phyloP scores from a whole-genome alignment of 1,139 yeast species.

The Casaregolazyma lundiana region DNA sequence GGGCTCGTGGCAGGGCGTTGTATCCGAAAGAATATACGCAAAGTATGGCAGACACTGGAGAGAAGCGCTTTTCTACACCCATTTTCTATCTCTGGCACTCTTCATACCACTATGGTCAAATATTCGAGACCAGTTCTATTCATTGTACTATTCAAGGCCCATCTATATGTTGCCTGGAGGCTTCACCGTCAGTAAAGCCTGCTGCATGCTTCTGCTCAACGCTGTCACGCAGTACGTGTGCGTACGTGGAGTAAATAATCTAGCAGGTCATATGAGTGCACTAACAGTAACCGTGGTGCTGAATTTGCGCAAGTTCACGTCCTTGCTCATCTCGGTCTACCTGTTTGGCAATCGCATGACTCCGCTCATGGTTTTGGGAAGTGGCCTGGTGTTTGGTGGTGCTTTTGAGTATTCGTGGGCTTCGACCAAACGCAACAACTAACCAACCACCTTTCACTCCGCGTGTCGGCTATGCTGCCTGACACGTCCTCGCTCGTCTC shows the following conservation, averaged over 20 bases:
- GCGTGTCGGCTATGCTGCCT: neutral
- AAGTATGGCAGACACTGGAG: conserved; percentile 58
- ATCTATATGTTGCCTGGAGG: conserved; percentile 1
- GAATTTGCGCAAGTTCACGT: conserved; percentile 55
- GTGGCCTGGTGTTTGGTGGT: conserved; percentile 49
- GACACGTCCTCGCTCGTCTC: conserved; percentile 3
- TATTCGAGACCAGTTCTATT: conserved; percentile 16
- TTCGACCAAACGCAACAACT: neutral
- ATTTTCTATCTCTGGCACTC: conserved; percentile 54
- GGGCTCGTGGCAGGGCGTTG: conserved; percentile 52
- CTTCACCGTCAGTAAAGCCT: conserved; percentile 14
- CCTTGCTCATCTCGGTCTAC: conserved; percentile 50
- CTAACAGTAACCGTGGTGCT: conserved; percentile 58
- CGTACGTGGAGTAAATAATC: conserved; percentile 59
- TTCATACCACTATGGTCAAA: conserved; percentile 37
- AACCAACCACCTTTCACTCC: neutral
- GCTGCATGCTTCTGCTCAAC: conserved; percentile 38
- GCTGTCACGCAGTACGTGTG: conserved; percentile 61
- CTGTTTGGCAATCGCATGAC: conserved; percentile 46
- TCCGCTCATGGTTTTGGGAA: conserved; percentile 41
- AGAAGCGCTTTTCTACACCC: conserved; percentile 59
- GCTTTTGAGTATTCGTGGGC: conserved; percentile 43
- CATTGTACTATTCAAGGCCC: conserved; percentile 12
- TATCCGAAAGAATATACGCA: conserved; percentile 48
- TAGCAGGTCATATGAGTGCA: conserved; percentile 56